phyloP scores from a whole-genome alignment of 1,139 yeast species.

The Yamadazyma buinensis region DNA sequence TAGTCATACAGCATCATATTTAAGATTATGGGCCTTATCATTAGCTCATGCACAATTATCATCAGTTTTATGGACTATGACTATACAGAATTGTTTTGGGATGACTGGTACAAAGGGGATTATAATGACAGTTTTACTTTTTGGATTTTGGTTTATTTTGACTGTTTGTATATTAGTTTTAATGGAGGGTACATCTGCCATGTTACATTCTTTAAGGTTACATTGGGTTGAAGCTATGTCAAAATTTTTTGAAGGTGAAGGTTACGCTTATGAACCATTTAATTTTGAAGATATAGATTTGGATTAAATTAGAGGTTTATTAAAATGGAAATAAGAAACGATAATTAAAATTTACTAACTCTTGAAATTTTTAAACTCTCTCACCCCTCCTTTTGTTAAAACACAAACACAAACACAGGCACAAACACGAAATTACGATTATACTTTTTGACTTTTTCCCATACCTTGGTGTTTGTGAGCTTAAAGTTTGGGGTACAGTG shows the following conservation, averaged over 20 bases:
- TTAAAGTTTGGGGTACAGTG: too few relatives aligned
- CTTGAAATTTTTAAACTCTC: too few relatives aligned
- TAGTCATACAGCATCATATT: constrained; percentile 95
- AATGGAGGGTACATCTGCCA: constrained; percentile 99
- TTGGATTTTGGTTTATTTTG: constrained; percentile 92
- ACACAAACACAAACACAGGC: too few relatives aligned
- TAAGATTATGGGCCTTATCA: constrained; percentile 95
- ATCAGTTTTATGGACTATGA: constrained; percentile 94
- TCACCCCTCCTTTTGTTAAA: too few relatives aligned
- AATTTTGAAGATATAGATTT: constrained; percentile 33
- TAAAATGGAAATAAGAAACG: too few relatives aligned
- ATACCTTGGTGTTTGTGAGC: too few relatives aligned
- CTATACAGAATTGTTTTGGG: constrained; percentile 76
- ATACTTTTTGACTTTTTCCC: too few relatives aligned
- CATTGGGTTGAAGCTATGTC: constrained; percentile 99
- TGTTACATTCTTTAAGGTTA: constrained; percentile 92
- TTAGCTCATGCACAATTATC: constrained; percentile 97
- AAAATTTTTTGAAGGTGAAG: constrained; percentile 95
- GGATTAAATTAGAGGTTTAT: too few relatives aligned
- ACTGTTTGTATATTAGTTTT: constrained; percentile 88
- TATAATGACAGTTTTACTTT: constrained; percentile 67
- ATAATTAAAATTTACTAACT: too few relatives aligned
- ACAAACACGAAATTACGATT: too few relatives aligned
- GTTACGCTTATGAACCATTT: constrained; percentile 83
- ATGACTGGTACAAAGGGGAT: constrained; percentile 66